Evolutionary conservation across 345 rosid genomes (phyloP), one percentile per base, ranked within the genome.

Genomic region (Psidium friedrichsthalianum): DNA sequence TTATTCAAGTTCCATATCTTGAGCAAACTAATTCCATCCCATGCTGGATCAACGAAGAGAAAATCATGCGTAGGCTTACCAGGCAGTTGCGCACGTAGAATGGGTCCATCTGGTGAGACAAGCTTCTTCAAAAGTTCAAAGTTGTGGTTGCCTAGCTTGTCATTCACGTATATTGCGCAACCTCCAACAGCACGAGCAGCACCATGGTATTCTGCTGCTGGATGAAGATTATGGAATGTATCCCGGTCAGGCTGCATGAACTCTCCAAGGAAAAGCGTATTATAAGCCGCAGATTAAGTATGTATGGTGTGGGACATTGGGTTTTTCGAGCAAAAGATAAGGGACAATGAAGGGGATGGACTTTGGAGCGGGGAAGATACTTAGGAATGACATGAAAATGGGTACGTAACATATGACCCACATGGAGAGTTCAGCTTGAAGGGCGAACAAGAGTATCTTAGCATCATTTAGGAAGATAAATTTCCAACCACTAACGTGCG

Each of bases 241-340:
- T 97, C 99, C 99, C 99, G 96, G 84, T 97, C 99, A 88, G 99
- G 99, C 85, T 95, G 99, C 98, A 96, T 94, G 84, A 97, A 96
- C 88, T 97, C 99, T 57, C 99, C 99, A 13, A 97, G 98, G 92
- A 97, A 96, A 82, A 97, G 93, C 1, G 95, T 91, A 89, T 97
- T 97, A 84, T 95, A 97, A 9, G 98, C 98, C 51, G 96, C 99
- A 0, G 99, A 94, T 25, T 99, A 95, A 22, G 96, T 94, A 82
- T 96, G 99, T 80, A 95, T 94, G 47, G 99, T 97, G 90, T 97
- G 99, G 56, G 99, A 97, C 83, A n/a, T n/a, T n/a, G n/a, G n/a
- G n/a, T n/a, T 83, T 86, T 56, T 86, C 88, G 57, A 86, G 83
- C 54, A 83, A 83, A 22, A 86, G 88, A 85, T 86, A 84, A 74